A percentile compares a stretch with the other conserved stretches of the same genome.
These are phyloP conservation scores for Pseudocercospora ulei DNA, from an alignment of 2,329 filamentous ascomycete species.

Conservation along the genomic window DNA sequence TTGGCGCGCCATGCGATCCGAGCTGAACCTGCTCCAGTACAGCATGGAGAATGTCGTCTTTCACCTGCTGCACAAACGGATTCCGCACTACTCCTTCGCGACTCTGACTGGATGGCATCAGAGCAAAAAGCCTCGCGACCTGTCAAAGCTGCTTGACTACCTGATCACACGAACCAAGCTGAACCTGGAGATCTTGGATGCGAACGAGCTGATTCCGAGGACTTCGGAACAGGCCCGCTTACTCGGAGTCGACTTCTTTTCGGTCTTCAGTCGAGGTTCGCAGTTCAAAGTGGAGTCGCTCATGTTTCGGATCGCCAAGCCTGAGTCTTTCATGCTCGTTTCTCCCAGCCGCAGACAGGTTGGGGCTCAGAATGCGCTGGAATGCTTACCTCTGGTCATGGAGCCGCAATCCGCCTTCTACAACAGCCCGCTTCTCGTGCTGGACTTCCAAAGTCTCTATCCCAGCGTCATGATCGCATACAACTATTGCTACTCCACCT, in stretches of 20 bases:
- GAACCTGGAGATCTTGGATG: slow-evolving; percentile 81
- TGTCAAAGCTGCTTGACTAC: slow-evolving; percentile 67
- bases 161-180: slow-evolving; percentile 66
- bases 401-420: slow-evolving; percentile 95
- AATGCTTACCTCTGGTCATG: slow-evolving; percentile 93
- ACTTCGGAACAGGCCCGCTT: slow-evolving; percentile 91
- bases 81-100: slow-evolving; percentile 75
- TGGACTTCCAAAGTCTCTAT: slow-evolving; percentile 94
- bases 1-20: slow-evolving; percentile 90
- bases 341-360: slow-evolving; percentile 89
- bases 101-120: slow-evolving; percentile 75
- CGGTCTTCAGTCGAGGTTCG: slow-evolving; percentile 85
- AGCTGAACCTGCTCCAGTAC: slow-evolving; percentile 84
- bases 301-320: slow-evolving; percentile 97
- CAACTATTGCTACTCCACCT: slow-evolving; percentile 98
- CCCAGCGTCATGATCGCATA: slow-evolving; percentile 98
- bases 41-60: slow-evolving; percentile 94
- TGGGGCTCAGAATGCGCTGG: slow-evolving; percentile 83
- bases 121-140: slow-evolving; percentile 56
- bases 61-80: slow-evolving; percentile 74
- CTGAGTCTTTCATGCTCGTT: slow-evolving; percentile 82
- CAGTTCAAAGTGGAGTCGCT: slow-evolving; percentile 98
- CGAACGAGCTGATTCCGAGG: slow-evolving; percentile 76
- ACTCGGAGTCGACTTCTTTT: slow-evolving; percentile 91
- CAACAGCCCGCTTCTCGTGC: slow-evolving; percentile 72